Percentiles rank a stretch among this genome's conserved stretches.
Conservation (phyloP, 2,329 filamentous ascomycete genomes). For the Fusarium palustre region DNA sequence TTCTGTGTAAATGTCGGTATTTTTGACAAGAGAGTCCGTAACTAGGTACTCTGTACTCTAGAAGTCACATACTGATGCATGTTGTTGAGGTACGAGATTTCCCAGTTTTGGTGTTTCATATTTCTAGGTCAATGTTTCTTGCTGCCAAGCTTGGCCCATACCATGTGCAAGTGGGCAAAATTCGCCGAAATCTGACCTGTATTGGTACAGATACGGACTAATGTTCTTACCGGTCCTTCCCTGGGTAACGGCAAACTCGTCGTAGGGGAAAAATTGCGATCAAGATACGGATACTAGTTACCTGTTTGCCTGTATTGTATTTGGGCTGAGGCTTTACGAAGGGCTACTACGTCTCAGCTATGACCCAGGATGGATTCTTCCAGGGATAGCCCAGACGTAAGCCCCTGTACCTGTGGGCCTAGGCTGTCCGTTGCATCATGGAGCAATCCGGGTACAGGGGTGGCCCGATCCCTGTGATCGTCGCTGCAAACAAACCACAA, state of each 20-base stretch:
- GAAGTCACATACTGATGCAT: slow-evolving; percentile 1
- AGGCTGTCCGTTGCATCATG: slow-evolving; percentile 33
- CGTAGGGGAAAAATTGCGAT: slow-evolving; percentile 2
- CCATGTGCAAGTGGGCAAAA: neutral
- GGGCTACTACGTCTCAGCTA: slow-evolving; percentile 26
- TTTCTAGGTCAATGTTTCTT: slow-evolving; percentile 29
- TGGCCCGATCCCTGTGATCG: slow-evolving; percentile 26
- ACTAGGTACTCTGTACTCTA: slow-evolving; percentile 18
- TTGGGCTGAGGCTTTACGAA: slow-evolving; percentile 20
- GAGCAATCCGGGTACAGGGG: slow-evolving; percentile 16
- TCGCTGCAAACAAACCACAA: slow-evolving; percentile 31
- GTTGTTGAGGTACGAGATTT: slow-evolving; percentile 27
- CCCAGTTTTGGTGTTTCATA: slow-evolving; percentile 29
- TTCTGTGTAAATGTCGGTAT: neutral
- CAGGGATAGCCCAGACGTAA: slow-evolving; percentile 22
- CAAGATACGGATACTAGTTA: too few species aligned
- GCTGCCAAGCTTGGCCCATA: neutral
- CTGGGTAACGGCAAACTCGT: neutral
- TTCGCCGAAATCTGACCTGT: neutral
- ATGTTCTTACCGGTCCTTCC: neutral
- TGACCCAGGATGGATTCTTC: slow-evolving; percentile 21
- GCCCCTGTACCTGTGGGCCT: slow-evolving; percentile 35
- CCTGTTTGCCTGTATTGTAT: slow-evolving; percentile 1
- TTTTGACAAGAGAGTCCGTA: slow-evolving; percentile 2
- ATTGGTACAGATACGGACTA: neutral